Percentiles rank a stretch among this genome's conserved stretches.
Evolutionary conservation across 345 rosid species (phyloP).

Genomic region (Eucalyptus guilfoylei): DNA sequence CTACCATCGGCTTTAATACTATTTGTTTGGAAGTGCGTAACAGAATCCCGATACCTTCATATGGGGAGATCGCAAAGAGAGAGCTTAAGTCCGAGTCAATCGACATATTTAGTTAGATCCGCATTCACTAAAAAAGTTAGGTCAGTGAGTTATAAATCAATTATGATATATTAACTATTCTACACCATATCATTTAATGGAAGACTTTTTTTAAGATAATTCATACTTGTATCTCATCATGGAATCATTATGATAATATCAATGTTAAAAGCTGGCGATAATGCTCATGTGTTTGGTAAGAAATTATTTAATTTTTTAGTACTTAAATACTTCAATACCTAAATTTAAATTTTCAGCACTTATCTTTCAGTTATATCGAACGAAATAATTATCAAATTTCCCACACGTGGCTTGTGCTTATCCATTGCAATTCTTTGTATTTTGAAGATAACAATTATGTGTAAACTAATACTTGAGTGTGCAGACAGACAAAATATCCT

Average conservation of each 20-base stretch:
- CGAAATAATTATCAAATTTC: background rate
- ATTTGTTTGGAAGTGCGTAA: background rate
- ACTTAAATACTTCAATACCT: background rate
- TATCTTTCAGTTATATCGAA: background rate
- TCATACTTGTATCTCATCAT: background rate
- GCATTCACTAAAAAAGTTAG: too few species aligned
- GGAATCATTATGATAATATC: background rate
- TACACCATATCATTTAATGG: too few species aligned
- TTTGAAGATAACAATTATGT: background rate
- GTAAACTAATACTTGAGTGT: background rate
- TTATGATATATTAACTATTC: background rate
- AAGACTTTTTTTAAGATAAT: too few species aligned
- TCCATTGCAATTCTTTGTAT: background rate
- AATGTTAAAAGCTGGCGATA: background rate
- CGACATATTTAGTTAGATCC: too few species aligned
- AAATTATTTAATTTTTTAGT: background rate
- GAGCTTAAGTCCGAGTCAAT: background rate
- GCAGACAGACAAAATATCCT: background rate
- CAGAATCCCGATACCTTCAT: rapidly evolving
- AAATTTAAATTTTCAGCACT: background rate
- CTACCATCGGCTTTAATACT: too few species aligned
- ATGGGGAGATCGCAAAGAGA: rapidly evolving
- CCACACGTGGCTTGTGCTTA: background rate
- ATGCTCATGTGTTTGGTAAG: background rate
- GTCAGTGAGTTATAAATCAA: too few species aligned